Evolutionary conservation across 1,284 basidiomycete genomes (phyloP), one percentile per base, ranked within the genome.

Genomic region (Marasmius tenuissimus): DNA sequence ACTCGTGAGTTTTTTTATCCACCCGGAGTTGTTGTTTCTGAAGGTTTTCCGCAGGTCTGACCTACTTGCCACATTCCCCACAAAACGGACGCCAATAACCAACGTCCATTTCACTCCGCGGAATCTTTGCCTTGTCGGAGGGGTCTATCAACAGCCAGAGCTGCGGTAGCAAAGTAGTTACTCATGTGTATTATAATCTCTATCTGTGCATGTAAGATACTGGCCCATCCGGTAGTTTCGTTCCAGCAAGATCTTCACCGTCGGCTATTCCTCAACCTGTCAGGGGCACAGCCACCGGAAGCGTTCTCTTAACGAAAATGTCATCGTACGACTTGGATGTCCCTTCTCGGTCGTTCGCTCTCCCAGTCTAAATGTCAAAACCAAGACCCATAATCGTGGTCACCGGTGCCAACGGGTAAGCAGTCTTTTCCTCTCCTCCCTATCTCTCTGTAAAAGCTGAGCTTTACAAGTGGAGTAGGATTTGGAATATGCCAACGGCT

Each of bases 41-140:
- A 57, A 65, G 56, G 56, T 57, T 11, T 52, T 53, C 66, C 63
- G 12, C 70, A 97, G 94, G 11, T 81, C 85, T n/a, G 97, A 98
- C 74, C 82, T 98, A 53, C 77, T 99, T 1, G 84, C 92, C 1
- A 97, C 96, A 0, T 97, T 96, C 75, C 91, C 92, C 4, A 99
- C 97, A 27, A 99, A 98, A 79, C 86, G 94, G 62, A 98, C 97
- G 42, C 95, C 97, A 0, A 86, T 98, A 65, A 86, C 88, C 53
- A 91, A 96, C 70, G 89, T 97, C 11, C 94, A 97, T 68, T 97
- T 98, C 70, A 98, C 97, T 8, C 88, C 94, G 22, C 85, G 97
- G 34, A 99, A 99, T 75, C 81, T 99, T 42, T 97, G 95, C 74
- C 79, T 99, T 63, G 93, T 92, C 20, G 92, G 93, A 9, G 97